Evolutionary conservation across 2,329 filamentous ascomycete genomes (phyloP).

Genomic region (Teratosphaeria gauchensis): DNA sequence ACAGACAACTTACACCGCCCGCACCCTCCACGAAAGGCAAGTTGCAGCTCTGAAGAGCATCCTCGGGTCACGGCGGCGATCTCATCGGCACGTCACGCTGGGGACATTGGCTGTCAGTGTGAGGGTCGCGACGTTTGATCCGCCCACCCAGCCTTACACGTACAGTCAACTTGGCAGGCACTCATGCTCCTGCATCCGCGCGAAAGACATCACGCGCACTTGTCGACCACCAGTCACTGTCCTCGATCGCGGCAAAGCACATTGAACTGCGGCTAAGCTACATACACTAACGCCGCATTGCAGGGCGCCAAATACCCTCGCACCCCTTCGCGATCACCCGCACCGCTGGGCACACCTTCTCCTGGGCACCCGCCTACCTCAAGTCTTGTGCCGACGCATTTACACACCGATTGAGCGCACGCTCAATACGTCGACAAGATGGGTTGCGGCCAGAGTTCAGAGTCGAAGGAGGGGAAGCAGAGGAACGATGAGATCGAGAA

Average conservation of each 20-base stretch:
- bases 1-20: neutral
- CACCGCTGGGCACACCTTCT: neutral
- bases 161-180: neutral
- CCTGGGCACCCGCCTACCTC: neutral
- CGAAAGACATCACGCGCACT: neutral
- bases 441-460: conserved; percentile 99
- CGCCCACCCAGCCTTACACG: neutral
- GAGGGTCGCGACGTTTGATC: neutral
- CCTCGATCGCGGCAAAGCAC: neutral
- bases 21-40: neutral
- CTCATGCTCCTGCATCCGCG: neutral
- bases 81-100: neutral
- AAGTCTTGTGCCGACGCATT: neutral
- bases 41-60: neutral
- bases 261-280: neutral
- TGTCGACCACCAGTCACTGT: neutral
- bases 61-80: neutral
- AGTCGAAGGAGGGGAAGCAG: conserved; percentile 99
- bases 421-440: conserved; percentile 52
- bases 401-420: neutral
- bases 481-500: conserved; percentile 99
- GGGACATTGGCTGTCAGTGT: neutral
- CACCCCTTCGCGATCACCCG: neutral
- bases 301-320: neutral
- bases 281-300: neutral